Conservation (phyloP, 345 rosid genomes). For the Mallotus nudiflorus region DNA sequence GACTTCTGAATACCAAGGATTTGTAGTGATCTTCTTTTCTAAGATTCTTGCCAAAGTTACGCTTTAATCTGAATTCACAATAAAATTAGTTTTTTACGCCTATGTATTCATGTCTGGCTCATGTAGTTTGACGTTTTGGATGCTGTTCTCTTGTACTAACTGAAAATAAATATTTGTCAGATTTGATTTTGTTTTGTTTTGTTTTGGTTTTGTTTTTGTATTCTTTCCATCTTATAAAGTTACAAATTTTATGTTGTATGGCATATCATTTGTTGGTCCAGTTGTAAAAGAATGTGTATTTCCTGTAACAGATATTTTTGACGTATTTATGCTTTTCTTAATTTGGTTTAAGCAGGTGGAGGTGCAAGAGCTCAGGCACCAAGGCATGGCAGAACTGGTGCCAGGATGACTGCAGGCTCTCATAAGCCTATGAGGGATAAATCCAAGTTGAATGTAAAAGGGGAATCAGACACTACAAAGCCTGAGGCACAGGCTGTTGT, state of each 20-base stretch:
- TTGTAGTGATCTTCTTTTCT: background rate
- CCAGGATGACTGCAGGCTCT: slow-evolving; percentile 36
- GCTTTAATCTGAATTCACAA: background rate
- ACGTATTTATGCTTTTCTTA: background rate
- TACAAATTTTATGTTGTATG: too few relatives aligned
- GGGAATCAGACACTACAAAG: slow-evolving; percentile 31
- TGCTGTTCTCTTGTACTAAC: background rate
- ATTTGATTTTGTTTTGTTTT: background rate
- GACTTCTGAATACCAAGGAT: background rate
- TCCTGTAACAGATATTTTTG: background rate
- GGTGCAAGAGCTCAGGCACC: slow-evolving; percentile 32
- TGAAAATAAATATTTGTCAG: background rate
- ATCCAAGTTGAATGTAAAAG: slow-evolving; percentile 35
- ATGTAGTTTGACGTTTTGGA: background rate
- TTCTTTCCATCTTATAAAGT: too few relatives aligned
- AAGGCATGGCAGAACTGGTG: slow-evolving; percentile 36
- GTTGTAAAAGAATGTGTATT: background rate
- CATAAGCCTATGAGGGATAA: slow-evolving; percentile 35
- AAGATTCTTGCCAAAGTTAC: background rate
- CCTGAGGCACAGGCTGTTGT: slow-evolving; percentile 36
- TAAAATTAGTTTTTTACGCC: background rate
- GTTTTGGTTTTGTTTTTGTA: too few relatives aligned
- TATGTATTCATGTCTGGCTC: background rate
- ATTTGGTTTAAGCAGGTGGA: slow-evolving; percentile 33
- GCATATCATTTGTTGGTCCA: too few relatives aligned